These are phyloP conservation scores for Globisporangium canariense DNA, from an alignment of 352 stramenopile genomes.

Conservation along the genomic window DNA sequence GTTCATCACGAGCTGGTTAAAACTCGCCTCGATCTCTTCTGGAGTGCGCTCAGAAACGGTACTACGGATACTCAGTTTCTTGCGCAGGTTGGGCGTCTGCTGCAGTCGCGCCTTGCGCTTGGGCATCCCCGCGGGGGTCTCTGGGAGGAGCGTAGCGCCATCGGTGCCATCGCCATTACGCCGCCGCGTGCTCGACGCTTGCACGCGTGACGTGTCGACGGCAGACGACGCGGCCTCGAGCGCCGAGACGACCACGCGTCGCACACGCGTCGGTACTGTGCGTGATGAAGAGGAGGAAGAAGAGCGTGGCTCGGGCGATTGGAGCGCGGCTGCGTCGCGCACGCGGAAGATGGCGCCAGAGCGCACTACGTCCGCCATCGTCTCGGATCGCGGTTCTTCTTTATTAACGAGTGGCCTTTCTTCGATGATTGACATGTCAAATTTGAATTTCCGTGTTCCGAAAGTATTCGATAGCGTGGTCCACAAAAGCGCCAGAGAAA, in stretches of 20 bases:
- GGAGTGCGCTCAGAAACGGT: constrained; percentile 5
- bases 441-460: no score
- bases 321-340: constrained; percentile 17
- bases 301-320: neutral
- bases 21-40: constrained; percentile 15
- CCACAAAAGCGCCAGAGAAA: no score
- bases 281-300: neutral
- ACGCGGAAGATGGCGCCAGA: constrained; percentile 31
- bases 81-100: constrained; percentile 11
- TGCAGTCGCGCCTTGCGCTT: constrained; percentile 10
- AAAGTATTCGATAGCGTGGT: no score
- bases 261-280: neutral
- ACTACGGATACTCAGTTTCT: neutral
- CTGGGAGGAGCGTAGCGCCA: neutral
- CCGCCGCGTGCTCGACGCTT: neutral
- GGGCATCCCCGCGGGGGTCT: constrained; percentile 9
- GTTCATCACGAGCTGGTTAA: constrained; percentile 14
- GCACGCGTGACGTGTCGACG: neutral
- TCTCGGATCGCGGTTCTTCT: neutral
- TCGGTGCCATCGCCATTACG: neutral
- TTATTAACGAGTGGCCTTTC: neutral
- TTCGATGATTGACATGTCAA: neutral
- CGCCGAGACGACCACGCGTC: constrained; percentile 6
- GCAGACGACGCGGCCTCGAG: constrained; percentile 16
- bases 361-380: constrained; percentile 30